phyloP scores from a whole-genome alignment of 768 basidiomycete genomes.

The Kwoniella sp. region DNA sequence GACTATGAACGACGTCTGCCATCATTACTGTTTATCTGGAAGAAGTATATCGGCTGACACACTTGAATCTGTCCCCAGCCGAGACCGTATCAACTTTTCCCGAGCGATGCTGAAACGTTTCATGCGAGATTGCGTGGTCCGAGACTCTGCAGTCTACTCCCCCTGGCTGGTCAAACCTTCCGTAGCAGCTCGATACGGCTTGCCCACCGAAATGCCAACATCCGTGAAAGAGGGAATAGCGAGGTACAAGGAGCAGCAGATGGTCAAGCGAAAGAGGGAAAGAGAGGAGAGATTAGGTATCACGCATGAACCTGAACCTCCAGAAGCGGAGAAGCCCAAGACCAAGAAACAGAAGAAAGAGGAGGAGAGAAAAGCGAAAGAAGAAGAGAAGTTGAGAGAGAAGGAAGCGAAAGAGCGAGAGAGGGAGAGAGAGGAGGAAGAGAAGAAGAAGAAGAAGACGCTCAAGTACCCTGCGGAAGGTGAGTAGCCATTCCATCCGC shows the following conservation, averaged over 20 bases:
- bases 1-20: too few relatives aligned
- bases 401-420: constrained; percentile 35
- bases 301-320: constrained; percentile 13
- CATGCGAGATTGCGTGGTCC: constrained; percentile 90
- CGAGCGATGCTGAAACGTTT: constrained; percentile 96
- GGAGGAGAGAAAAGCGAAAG: constrained; percentile 26
- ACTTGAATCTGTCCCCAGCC: constrained; percentile 68
- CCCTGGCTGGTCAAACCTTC: constrained; percentile 92
- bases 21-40: constrained; percentile 2
- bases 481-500: constrained; percentile 25
- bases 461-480: constrained; percentile 54
- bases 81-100: constrained; percentile 92
- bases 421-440: constrained; percentile 46
- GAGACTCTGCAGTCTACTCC: constrained; percentile 86
- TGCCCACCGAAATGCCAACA: constrained; percentile 82
- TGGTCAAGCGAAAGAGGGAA: constrained; percentile 86
- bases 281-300: constrained; percentile 45
- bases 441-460: constrained; percentile 47
- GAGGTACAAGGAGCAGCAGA: constrained; percentile 78
- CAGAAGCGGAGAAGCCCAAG: constrained; percentile 24
- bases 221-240: constrained; percentile 77
- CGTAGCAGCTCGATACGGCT: constrained; percentile 81
- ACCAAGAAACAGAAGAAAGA: constrained; percentile 34
- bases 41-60: too few relatives aligned
- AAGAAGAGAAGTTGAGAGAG: constrained; percentile 24